Evolutionary conservation across 2,329 filamentous ascomycete genomes (phyloP).

Genomic region (Grosmannia clavigera): DNA sequence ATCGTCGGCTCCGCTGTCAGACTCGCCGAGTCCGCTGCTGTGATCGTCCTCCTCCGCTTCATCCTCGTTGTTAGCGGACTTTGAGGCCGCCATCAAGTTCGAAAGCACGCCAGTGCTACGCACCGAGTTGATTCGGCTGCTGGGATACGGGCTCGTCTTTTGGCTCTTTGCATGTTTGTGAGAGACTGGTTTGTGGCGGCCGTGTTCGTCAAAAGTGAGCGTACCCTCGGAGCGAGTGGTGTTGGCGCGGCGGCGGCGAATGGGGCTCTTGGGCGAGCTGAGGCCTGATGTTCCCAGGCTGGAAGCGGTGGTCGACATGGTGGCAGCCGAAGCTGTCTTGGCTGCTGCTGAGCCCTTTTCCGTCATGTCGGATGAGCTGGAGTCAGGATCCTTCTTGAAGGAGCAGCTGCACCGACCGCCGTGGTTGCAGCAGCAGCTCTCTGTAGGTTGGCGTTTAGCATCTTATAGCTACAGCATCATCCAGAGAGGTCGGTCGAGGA

Average conservation of each 20-base stretch:
- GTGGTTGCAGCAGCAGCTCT: conserved; percentile 59
- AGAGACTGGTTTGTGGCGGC: conserved; percentile 47
- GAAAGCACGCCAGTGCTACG: conserved; percentile 39
- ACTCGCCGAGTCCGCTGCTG: conserved; percentile 7
- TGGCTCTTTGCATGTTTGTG: conserved; percentile 50
- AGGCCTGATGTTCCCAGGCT: conserved; percentile 1
- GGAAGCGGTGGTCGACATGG: conserved; percentile 15
- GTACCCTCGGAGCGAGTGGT: conserved; percentile 49
- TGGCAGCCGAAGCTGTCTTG: not conserved
- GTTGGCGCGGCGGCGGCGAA: conserved; percentile 30
- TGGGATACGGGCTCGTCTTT: conserved; percentile 49
- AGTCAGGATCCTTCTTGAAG: conserved; percentile 42
- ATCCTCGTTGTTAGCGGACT: conserved; percentile 25
- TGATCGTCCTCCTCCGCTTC: conserved; percentile 19
- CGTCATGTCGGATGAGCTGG: conserved; percentile 33
- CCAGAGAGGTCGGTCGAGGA: not conserved
- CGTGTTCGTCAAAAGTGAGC: conserved; percentile 49
- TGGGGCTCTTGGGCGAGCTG: conserved; percentile 24
- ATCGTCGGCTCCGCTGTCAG: conserved; percentile 10
- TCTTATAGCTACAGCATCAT: not conserved
- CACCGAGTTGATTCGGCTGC: conserved; percentile 45
- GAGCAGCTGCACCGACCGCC: conserved; percentile 54
- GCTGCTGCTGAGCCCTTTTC: not conserved
- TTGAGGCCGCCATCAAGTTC: conserved; percentile 16
- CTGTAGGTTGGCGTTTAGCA: conserved; percentile 21